These are phyloP conservation scores for Populus tremula DNA, from an alignment of 345 rosid species.

Conservation along the genomic window DNA sequence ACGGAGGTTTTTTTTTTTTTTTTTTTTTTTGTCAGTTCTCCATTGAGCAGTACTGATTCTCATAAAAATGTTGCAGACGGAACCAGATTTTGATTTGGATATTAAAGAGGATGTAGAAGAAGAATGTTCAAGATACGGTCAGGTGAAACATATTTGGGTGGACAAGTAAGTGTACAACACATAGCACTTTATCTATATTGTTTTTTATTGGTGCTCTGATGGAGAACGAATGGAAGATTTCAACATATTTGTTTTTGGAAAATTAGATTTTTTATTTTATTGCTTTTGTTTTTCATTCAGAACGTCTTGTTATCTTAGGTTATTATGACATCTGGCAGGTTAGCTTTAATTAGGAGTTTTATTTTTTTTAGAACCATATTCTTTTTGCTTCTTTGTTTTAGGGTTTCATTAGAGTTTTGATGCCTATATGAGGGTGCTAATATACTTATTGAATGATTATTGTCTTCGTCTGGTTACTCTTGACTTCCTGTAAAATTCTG, in stretches of 20 bases:
- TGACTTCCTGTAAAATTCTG: neutral
- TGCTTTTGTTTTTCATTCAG: neutral
- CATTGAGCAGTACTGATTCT: constrained; percentile 8
- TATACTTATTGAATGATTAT: neutral
- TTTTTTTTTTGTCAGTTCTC: constrained; percentile 6
- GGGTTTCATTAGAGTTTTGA: neutral
- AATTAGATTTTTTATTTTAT: neutral
- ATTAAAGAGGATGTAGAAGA: constrained; percentile 76
- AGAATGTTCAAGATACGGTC: constrained; percentile 83
- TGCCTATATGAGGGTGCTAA: neutral
- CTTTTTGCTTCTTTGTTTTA: neutral
- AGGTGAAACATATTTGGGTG: constrained; percentile 69
- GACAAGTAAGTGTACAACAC: constrained; percentile 61
- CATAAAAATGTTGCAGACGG: constrained; percentile 50
- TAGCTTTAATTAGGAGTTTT: neutral
- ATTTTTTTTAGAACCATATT: neutral
- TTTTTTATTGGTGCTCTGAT: neutral
- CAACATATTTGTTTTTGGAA: neutral
- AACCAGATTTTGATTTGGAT: constrained; percentile 73
- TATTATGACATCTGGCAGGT: neutral
- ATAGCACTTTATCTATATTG: neutral
- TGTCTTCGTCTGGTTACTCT: neutral
- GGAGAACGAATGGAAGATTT: neutral
- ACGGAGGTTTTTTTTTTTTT: constrained; percentile 58
- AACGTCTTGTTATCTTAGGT: neutral